Evolutionary conservation across 768 basidiomycete species (phyloP).

Genomic region (Suillus ampliporus): DNA sequence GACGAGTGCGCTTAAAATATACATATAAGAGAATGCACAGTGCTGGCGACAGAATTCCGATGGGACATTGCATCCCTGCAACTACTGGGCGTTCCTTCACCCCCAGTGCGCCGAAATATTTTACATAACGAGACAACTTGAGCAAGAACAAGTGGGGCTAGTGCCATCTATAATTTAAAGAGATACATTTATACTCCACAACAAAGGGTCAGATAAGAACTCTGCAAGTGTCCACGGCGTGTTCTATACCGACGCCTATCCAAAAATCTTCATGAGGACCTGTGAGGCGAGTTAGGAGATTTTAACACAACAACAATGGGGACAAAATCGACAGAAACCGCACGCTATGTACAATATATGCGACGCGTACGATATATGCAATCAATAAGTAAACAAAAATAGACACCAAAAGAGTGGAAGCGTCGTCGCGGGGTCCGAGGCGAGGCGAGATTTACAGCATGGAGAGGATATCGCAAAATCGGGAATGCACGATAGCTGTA

Average conservation of each 20-base stretch:
- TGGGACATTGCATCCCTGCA: background rate
- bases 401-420: slow-evolving; percentile 6
- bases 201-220: background rate
- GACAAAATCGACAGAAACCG: background rate
- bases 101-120: no score
- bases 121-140: background rate
- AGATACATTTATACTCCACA: background rate
- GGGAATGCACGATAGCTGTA: background rate
- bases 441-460: background rate
- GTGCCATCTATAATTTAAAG: background rate
- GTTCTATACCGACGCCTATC: background rate
- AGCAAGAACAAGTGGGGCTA: background rate
- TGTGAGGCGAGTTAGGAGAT: no score
- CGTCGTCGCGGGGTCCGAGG: background rate
- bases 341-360: background rate
- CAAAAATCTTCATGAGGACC: background rate
- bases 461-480: background rate
- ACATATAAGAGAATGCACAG: background rate
- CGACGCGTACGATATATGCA: background rate
- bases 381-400: slow-evolving; percentile 1
- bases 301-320: background rate
- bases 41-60: no score
- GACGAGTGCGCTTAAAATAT: background rate
- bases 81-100: background rate
- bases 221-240: background rate